phyloP scores from a whole-genome alignment of 495 filamentous ascomycete genomes.

The Penicillium riverlandense region DNA sequence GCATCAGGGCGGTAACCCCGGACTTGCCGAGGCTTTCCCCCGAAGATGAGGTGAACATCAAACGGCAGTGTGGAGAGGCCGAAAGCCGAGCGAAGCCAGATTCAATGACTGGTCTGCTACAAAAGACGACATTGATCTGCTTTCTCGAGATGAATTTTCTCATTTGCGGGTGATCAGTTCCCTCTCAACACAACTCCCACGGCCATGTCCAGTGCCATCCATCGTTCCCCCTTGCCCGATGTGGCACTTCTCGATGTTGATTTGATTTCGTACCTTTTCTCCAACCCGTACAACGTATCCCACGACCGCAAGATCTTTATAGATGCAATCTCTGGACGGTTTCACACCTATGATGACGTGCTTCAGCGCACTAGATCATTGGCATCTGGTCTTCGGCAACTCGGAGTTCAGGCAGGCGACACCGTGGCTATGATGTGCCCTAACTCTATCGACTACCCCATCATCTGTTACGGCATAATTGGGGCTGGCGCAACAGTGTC shows the following conservation, averaged over 20 bases:
- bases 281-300: slow-evolving; percentile 11
- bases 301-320: slow-evolving; percentile 18
- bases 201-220: slow-evolving; percentile 13
- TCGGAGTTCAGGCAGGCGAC: slow-evolving; percentile 67
- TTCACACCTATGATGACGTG: slow-evolving; percentile 61
- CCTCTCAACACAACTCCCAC: no score
- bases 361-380: slow-evolving; percentile 56
- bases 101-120: no score
- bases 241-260: slow-evolving; percentile 30
- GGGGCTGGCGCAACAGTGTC: slow-evolving; percentile 72
- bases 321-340: slow-evolving; percentile 57
- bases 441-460: slow-evolving; percentile 60
- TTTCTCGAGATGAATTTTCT: no score
- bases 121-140: no score
- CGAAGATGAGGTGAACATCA: no score
- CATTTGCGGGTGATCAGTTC: no score
- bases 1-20: no score
- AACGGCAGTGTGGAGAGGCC: no score
- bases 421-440: slow-evolving; percentile 57
- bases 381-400: slow-evolving; percentile 63
- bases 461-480: slow-evolving; percentile 59
- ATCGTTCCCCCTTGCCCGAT: no score
- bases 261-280: slow-evolving; percentile 67
- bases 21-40: no score
- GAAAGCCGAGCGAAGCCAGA: no score